A percentile compares a stretch with the other conserved stretches of the same genome.
Conservation (phyloP, 495 filamentous ascomycete genomes). For the Penicillium arizonense region DNA sequence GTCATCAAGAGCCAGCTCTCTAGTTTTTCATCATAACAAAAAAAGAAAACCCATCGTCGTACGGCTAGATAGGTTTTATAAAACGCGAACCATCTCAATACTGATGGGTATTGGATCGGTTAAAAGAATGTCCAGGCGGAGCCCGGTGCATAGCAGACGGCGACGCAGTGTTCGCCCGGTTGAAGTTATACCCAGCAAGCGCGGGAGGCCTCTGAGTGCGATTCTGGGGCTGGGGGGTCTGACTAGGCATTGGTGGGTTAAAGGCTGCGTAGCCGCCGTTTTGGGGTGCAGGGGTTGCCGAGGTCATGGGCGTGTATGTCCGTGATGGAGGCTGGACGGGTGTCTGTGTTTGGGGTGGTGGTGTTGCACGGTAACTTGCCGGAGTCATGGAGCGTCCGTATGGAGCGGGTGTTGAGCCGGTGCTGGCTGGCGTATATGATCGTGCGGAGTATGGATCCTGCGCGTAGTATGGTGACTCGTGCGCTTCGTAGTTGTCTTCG, state of each 20-base stretch:
- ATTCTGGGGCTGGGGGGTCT: slow-evolving; percentile 8
- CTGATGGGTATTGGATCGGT: slow-evolving; percentile 25
- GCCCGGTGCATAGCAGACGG: slow-evolving; percentile 23
- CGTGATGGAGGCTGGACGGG: slow-evolving; percentile 8
- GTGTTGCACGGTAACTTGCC: slow-evolving; percentile 18
- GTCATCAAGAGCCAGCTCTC: slow-evolving; percentile 25
- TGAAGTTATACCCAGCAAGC: slow-evolving; percentile 16
- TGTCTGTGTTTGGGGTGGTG: slow-evolving; percentile 8
- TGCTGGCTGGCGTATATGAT: slow-evolving; percentile 17
- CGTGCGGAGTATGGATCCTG: slow-evolving; percentile 14
- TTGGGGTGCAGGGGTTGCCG: slow-evolving; percentile 5
- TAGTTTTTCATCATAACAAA: slow-evolving; percentile 13
- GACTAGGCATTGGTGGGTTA: slow-evolving; percentile 11
- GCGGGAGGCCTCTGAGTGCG: slow-evolving; percentile 3
- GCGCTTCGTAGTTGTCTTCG: slow-evolving; percentile 4
- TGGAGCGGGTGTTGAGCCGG: slow-evolving; percentile 8
- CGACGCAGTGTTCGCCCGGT: slow-evolving; percentile 23
- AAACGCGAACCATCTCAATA: slow-evolving; percentile 10
- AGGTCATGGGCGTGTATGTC: slow-evolving; percentile 13
- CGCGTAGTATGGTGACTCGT: background rate
- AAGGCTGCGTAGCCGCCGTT: slow-evolving; percentile 18
- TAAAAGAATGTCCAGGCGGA: slow-evolving; percentile 22
- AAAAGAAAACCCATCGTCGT: background rate
- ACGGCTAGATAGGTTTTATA: too few species aligned
- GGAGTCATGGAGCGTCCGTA: slow-evolving; percentile 19